Conservation (phyloP, 139 green algal species). For the Nannochloris sp. region DNA sequence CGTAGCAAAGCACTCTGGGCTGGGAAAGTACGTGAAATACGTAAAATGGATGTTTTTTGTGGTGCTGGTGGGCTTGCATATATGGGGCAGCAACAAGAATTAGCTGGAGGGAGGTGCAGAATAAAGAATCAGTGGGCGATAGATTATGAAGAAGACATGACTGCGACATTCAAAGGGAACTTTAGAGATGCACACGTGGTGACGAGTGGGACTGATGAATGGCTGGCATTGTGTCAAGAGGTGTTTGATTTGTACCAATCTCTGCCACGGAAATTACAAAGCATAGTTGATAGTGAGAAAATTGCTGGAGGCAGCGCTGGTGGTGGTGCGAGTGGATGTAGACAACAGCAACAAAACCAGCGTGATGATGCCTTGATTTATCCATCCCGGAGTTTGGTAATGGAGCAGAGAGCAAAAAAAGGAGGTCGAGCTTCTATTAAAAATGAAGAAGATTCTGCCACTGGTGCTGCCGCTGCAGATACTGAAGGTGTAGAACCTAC, state of each 20-base stretch:
- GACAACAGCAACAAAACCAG: too few relatives aligned
- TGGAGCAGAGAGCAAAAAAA: too few relatives aligned
- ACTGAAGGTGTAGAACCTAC: too few relatives aligned
- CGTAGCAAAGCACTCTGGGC: not conserved
- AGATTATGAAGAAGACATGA: constrained; percentile 36
- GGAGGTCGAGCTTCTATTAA: too few relatives aligned
- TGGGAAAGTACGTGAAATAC: not conserved
- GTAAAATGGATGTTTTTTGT: constrained; percentile 21
- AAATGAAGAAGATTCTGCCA: too few relatives aligned
- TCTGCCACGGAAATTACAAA: not conserved
- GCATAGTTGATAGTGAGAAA: constrained; percentile 11
- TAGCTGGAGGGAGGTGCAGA: constrained; percentile 26
- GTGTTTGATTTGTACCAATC: constrained; percentile 4
- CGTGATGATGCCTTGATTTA: too few relatives aligned
- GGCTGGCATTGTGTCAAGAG: constrained; percentile 28
- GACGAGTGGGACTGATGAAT: constrained; percentile 28
- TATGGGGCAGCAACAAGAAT: not conserved
- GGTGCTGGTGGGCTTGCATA: constrained; percentile 22
- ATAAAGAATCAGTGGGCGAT: constrained; percentile 38
- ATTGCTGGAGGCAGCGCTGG: too few relatives aligned
- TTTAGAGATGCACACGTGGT: constrained; percentile 29
- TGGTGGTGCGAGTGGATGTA: not conserved
- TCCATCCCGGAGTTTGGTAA: too few relatives aligned
- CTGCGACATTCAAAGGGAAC: constrained; percentile 41
- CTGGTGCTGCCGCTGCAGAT: too few relatives aligned